phyloP scores from a whole-genome alignment of 169 alveolate species.

The Plasmodium inui region DNA sequence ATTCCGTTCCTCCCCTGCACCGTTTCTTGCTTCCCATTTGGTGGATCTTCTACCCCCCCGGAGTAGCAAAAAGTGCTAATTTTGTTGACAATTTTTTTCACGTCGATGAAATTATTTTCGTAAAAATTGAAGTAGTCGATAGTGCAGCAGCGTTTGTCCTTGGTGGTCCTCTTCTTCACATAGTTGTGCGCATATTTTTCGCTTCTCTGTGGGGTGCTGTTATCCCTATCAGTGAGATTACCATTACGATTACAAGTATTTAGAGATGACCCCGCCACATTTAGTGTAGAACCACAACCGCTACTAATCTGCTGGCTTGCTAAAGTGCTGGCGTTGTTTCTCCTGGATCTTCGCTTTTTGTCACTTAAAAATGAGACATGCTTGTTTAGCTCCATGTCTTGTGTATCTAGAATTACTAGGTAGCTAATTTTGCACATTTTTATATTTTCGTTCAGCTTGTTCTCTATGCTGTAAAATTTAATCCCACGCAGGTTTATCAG shows the following conservation, averaged over 20 bases:
- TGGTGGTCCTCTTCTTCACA: background rate
- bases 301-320: background rate
- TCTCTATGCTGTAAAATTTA: conserved; percentile 52
- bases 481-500: conserved; percentile 35
- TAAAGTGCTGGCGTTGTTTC: background rate
- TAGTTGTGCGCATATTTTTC: background rate
- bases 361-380: background rate
- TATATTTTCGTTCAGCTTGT: conserved; percentile 47
- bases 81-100: conserved; percentile 26
- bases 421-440: conserved; percentile 35
- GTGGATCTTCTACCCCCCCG: background rate
- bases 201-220: background rate
- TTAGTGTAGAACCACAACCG: background rate
- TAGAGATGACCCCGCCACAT: too few relatives aligned
- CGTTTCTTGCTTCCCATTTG: background rate
- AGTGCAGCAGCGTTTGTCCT: background rate
- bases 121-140: conserved; percentile 61
- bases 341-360: background rate
- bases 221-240: background rate
- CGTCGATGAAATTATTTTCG: conserved; percentile 66
- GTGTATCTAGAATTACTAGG: conserved; percentile 24
- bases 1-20: background rate
- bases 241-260: background rate
- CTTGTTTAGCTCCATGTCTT: conserved; percentile 22
- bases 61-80: background rate